Evolutionary conservation across 441 rosid genomes (phyloP).

Genomic region (Aquilaria agallochum): DNA sequence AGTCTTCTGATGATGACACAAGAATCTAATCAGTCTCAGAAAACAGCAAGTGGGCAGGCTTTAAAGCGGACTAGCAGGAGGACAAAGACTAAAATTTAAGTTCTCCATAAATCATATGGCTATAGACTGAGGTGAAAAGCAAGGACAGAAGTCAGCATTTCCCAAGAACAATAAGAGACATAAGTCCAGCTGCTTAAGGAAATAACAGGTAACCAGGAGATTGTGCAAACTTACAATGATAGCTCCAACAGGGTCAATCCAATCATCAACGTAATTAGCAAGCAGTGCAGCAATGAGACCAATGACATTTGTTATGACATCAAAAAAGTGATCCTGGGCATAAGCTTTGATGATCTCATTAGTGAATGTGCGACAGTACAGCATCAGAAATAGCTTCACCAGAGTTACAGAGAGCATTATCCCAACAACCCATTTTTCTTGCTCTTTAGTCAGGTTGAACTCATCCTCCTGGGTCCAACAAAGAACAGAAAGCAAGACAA

Average conservation of each 20-base stretch:
- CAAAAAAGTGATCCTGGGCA: slow-evolving; percentile 96
- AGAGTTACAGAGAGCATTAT: slow-evolving; percentile 90
- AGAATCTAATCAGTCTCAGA: background rate
- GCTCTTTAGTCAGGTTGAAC: slow-evolving; percentile 57
- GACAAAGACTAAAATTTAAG: too few relatives aligned
- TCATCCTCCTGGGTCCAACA: slow-evolving; percentile 49
- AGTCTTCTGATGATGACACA: background rate
- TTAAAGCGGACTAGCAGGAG: too few relatives aligned
- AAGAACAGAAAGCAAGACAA: slow-evolving; percentile 10
- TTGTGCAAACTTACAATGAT: slow-evolving; percentile 59
- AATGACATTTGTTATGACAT: slow-evolving; percentile 81
- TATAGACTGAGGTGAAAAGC: too few relatives aligned
- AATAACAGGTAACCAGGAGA: background rate
- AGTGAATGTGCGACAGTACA: slow-evolving; percentile 75
- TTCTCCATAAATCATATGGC: too few relatives aligned
- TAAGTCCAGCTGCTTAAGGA: background rate
- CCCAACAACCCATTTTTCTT: slow-evolving; percentile 87
- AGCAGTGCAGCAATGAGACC: slow-evolving; percentile 89
- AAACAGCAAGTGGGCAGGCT: too few relatives aligned
- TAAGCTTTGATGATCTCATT: slow-evolving; percentile 93
- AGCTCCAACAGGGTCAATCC: slow-evolving; percentile 98
- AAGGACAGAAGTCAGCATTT: too few relatives aligned
- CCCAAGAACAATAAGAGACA: background rate
- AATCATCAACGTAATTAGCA: slow-evolving; percentile 68
- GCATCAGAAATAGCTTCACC: slow-evolving; percentile 62